A percentile compares a stretch with the other conserved stretches of the same genome.
Conservation (phyloP, 768 basidiomycete species). For the Bullera alba region DNA sequence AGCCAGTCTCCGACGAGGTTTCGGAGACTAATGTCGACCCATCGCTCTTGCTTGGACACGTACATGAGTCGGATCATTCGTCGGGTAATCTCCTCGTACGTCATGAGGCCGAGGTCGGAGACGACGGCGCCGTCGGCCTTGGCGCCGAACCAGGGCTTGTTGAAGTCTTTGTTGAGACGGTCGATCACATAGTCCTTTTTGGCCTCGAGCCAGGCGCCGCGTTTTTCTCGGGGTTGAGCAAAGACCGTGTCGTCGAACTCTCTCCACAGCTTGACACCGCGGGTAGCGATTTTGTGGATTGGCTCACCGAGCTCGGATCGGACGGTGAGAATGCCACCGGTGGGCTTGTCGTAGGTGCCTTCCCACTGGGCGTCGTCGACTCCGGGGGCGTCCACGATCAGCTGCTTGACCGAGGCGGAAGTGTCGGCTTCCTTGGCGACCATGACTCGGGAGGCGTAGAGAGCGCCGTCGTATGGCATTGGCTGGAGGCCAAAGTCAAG, state of each 20-base stretch:
- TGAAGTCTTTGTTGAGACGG: slow-evolving; percentile 89
- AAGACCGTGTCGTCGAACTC: slow-evolving; percentile 97
- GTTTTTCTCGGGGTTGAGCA: slow-evolving; percentile 92
- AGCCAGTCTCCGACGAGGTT: slow-evolving; percentile 97
- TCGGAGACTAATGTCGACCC: slow-evolving; percentile 85
- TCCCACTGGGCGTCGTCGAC: slow-evolving; percentile 82
- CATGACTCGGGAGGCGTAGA: slow-evolving; percentile 96
- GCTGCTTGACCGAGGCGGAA: slow-evolving; percentile 84
- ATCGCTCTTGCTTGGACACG: slow-evolving; percentile 79
- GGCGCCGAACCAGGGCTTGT: slow-evolving; percentile 79
- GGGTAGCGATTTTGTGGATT: slow-evolving; percentile 97
- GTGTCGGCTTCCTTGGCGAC: slow-evolving; percentile 98
- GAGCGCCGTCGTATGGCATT: slow-evolving; percentile 98
- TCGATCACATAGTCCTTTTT: slow-evolving; percentile 80
- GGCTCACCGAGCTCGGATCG: slow-evolving; percentile 97
- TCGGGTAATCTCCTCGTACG: slow-evolving; percentile 89
- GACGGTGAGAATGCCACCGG: slow-evolving; percentile 92
- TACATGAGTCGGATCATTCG: slow-evolving; percentile 93
- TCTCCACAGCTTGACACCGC: slow-evolving; percentile 96
- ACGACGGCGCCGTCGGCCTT: slow-evolving; percentile 85
- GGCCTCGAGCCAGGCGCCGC: slow-evolving; percentile 75
- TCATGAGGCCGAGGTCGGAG: slow-evolving; percentile 89
- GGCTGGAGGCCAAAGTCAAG: slow-evolving; percentile 74
- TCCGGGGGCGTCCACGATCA: slow-evolving; percentile 90
- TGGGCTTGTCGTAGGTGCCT: slow-evolving; percentile 85